phyloP scores from a whole-genome alignment of 768 basidiomycete species.

The Amanita rimosa region DNA sequence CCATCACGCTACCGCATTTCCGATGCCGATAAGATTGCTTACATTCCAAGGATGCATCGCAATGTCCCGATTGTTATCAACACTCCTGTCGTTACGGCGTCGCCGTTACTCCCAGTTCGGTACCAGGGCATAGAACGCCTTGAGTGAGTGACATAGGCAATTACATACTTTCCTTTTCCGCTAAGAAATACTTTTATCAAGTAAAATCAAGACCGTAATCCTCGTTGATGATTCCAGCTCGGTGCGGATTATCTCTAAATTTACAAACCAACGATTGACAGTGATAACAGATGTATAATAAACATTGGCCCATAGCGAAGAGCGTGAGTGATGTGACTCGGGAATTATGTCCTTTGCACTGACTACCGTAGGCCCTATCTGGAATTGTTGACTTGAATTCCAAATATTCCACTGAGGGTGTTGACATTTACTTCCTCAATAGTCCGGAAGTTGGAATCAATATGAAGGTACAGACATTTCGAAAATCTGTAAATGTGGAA shows the following conservation, averaged over 20 bases:
- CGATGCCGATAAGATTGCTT: slow-evolving; percentile 4
- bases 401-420: slow-evolving; percentile 29
- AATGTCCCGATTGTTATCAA: background rate
- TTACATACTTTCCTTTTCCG: background rate
- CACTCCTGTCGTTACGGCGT: background rate
- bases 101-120: background rate
- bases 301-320: slow-evolving; percentile 11
- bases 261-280: background rate
- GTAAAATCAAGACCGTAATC: slow-evolving; percentile 13
- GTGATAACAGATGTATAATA: slow-evolving; percentile 10
- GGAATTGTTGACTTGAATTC: slow-evolving; percentile 8
- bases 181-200: background rate
- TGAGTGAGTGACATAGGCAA: slow-evolving; percentile 1
- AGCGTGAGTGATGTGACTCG: slow-evolving; percentile 5
- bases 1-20: slow-evolving; percentile 11
- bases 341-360: background rate
- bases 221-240: slow-evolving; percentile 14
- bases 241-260: slow-evolving; percentile 4
- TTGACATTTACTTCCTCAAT: slow-evolving; percentile 57
- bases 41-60: slow-evolving; percentile 10
- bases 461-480: background rate
- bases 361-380: slow-evolving; percentile 4
- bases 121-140: slow-evolving; percentile 5
- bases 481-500: background rate
- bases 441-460: slow-evolving; percentile 8